Evolutionary conservation across 2,329 filamentous ascomycete species (phyloP).

Genomic region (Xylariaceae sp.): DNA sequence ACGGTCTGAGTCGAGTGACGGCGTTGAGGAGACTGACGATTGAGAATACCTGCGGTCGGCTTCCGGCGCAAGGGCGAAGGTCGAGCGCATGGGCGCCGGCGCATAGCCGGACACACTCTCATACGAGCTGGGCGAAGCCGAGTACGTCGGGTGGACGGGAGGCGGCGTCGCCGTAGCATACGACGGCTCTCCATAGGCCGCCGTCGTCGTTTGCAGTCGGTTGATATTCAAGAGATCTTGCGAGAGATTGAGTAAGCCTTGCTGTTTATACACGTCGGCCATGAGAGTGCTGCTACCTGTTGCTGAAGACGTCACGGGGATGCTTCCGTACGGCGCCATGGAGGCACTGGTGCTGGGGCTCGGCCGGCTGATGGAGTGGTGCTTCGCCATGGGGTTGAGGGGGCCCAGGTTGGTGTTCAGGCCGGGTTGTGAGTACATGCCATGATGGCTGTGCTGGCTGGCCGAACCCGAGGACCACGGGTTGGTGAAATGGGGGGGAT

Average conservation of each 20-base stretch:
- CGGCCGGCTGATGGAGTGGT: constrained; percentile 49
- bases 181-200: constrained; percentile 64
- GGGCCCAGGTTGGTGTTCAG: constrained; percentile 54
- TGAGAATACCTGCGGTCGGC: constrained; percentile 71
- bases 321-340: constrained; percentile 66
- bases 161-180: constrained; percentile 64
- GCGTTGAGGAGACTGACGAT: constrained; percentile 64
- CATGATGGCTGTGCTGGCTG: constrained; percentile 49
- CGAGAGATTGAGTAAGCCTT: constrained; percentile 63
- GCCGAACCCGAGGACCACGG: constrained; percentile 68
- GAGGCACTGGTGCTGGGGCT: constrained; percentile 54
- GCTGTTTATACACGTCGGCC: constrained; percentile 53
- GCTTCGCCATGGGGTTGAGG: constrained; percentile 53
- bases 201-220: constrained; percentile 55
- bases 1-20: constrained; percentile 42
- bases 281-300: constrained; percentile 62
- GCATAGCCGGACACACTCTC: constrained; percentile 68
- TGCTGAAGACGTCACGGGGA: constrained; percentile 68
- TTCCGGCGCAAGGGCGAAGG: constrained; percentile 53
- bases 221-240: constrained; percentile 71
- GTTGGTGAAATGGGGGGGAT: constrained; percentile 78
- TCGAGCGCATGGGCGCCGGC: constrained; percentile 55
- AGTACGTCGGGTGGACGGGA: constrained; percentile 60
- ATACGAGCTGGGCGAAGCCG: constrained; percentile 64
- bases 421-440: constrained; percentile 56